Base-by-base conservation (phyloP, 2,329 filamentous ascomycete species). In the Talaromyces sp. region DNA sequence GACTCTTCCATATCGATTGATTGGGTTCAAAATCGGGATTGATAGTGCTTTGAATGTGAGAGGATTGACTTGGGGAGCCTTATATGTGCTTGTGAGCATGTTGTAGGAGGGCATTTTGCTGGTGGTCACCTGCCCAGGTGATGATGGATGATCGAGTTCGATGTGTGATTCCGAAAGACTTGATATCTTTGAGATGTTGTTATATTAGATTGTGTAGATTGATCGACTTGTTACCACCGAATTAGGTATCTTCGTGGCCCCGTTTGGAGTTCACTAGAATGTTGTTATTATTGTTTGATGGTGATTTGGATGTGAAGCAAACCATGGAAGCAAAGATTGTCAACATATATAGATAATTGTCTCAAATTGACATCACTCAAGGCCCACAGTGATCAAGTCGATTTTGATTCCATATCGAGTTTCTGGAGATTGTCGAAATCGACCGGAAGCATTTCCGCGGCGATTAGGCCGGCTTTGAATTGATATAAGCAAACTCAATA, bases 11-110 rank as follows among this genome's bases (percentile, higher is more conserved):
- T 97, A 93, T 70, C 88, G 81, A 75, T 96, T 85, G 71, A 93
- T 74, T 0, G 89, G 86, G 75, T 96, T 96, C 67, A 97, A 80
- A 24, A 91, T 76, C 0, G 93, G 93, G 56, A 97, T 86, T 0
- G 90, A 90, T 66, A 85, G 87, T 62, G 93, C 93, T 76, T 97
- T 97, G 65, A 85, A 84, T 80, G 90, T 97, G 79, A 92, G 85
- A 10, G 92, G 91, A 76, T 96, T 96, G 79, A 96, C 80, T 75
- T 90, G 86, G 47, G 92, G 92, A 37, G 86, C 83, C 50, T 66
- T 60, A 58, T 73, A 70, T n/a, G 77, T 70, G 35, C 67, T 56
- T 50, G 72, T 75, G 52, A 75, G 60, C 47, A 72, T 70, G 13
- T 59, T 66, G 16, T 60, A 65, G 63, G 70, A 70, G 56, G 64